Evolutionary conservation across 306 rosid species (phyloP).

Genomic region (Lathyrus oleraceus): DNA sequence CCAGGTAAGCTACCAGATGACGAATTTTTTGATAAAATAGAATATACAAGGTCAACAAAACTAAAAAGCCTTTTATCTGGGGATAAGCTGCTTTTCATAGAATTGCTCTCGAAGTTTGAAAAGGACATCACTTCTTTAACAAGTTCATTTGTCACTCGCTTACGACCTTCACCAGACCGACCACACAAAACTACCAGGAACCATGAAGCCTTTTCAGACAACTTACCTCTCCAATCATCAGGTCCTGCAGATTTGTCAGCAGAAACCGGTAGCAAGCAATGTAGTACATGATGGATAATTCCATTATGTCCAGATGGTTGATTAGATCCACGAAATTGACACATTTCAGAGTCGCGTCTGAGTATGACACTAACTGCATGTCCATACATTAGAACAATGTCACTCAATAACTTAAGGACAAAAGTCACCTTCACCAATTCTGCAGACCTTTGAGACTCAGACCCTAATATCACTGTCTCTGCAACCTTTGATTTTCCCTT

Average conservation of each 20-base stretch:
- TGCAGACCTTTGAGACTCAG: slow-evolving; percentile 81
- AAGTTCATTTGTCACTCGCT: slow-evolving; percentile 83
- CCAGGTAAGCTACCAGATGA: slow-evolving; percentile 90
- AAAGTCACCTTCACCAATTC: slow-evolving; percentile 93
- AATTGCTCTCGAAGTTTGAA: slow-evolving; percentile 66
- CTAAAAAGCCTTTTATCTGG: slow-evolving; percentile 90
- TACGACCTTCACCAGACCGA: slow-evolving; percentile 95
- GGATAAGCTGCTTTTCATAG: slow-evolving; percentile 55
- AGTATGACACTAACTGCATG: slow-evolving; percentile 93
- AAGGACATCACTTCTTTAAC: slow-evolving; percentile 69
- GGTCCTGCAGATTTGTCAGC: slow-evolving; percentile 91
- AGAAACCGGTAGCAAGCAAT: slow-evolving; percentile 75
- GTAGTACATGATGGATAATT: slow-evolving; percentile 74
- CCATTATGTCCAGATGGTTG: slow-evolving; percentile 70
- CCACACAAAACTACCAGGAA: slow-evolving; percentile 90
- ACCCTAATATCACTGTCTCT: slow-evolving; percentile 57
- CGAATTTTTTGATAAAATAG: slow-evolving; percentile 87
- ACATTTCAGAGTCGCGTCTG: slow-evolving; percentile 85
- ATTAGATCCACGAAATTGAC: slow-evolving; percentile 78
- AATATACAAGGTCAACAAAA: slow-evolving; percentile 79
- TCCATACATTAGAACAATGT: slow-evolving; percentile 90
- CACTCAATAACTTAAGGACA: slow-evolving; percentile 91
- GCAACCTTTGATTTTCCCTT: slow-evolving; percentile 96
- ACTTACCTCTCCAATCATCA: slow-evolving; percentile 93
- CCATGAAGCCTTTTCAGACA: slow-evolving; percentile 94